Percentiles rank a stretch among this genome's conserved stretches.
Evolutionary conservation across 192 early-diverging fungal genomes (phyloP).

Genomic region (Dimargaris verticillata): DNA sequence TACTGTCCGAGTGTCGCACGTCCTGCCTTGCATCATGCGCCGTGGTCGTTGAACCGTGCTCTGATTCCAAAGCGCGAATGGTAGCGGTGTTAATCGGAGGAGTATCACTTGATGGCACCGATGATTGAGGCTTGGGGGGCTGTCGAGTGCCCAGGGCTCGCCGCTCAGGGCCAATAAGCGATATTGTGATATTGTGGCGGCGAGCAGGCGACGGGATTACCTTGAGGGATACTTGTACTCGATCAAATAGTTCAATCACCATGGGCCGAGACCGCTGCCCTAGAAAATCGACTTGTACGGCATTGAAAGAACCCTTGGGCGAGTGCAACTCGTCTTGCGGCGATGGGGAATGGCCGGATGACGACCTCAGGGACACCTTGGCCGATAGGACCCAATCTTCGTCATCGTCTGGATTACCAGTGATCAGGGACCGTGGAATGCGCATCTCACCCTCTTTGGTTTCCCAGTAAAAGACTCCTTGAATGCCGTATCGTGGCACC

Average conservation of each 20-base stretch:
- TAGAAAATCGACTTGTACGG: not conserved
- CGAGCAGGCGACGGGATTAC: constrained; percentile 3
- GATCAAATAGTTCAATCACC: constrained; percentile 1
- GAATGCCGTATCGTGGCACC: constrained; percentile 41
- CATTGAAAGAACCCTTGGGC: not conserved
- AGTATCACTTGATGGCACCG: no score
- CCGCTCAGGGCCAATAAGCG: not conserved
- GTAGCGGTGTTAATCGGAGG: no score
- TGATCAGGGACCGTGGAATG: constrained; percentile 40
- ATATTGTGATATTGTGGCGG: not conserved
- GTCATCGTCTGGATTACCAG: constrained; percentile 25
- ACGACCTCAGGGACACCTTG: not conserved
- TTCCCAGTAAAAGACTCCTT: constrained; percentile 49
- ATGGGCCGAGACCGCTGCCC: not conserved
- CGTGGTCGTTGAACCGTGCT: no score
- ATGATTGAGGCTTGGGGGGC: no score
- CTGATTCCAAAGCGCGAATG: no score
- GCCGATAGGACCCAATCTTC: constrained; percentile 2
- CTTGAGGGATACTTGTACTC: not conserved
- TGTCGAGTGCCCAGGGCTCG: not conserved
- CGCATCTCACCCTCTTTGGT: constrained; percentile 35
- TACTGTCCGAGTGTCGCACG: no score
- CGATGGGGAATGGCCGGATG: no score
- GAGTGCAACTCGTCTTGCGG: no score
- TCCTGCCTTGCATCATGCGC: no score